These are phyloP conservation scores for Gracilaria gracilis DNA, from an alignment of 23 red algal genomes.

Conservation along the genomic window DNA sequence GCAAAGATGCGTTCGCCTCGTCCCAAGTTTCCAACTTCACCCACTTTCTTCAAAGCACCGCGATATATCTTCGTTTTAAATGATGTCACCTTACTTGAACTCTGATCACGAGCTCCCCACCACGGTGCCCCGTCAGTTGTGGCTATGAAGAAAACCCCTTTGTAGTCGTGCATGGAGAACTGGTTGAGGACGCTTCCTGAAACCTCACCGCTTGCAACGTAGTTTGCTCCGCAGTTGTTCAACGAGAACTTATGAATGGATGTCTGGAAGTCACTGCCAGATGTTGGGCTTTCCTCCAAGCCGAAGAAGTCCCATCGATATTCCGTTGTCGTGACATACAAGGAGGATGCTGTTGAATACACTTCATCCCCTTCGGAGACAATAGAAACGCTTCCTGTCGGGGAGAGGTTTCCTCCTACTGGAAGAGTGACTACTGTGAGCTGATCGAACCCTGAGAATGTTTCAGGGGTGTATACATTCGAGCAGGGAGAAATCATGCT, in stretches of 20 bases:
- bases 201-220: conserved; percentile 62
- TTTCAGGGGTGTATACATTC: conserved; percentile 22
- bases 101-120: too few relatives aligned
- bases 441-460: conserved; percentile 40
- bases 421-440: conserved; percentile 59
- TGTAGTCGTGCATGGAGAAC: conserved; percentile 74
- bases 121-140: conserved; percentile 47
- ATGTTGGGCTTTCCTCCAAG: not conserved
- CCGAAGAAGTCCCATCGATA: conserved; percentile 45
- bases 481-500: conserved; percentile 27
- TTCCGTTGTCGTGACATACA: conserved; percentile 72
- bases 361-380: conserved; percentile 48
- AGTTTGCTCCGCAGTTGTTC: conserved; percentile 17
- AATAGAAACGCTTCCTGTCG: not conserved
- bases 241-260: conserved; percentile 64
- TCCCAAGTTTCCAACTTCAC: too few relatives aligned
- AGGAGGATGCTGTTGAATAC: conserved; percentile 44
- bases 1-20: too few relatives aligned
- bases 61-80: too few relatives aligned
- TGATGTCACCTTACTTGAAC: too few relatives aligned
- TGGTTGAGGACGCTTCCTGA: conserved; percentile 65
- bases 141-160: conserved; percentile 52
- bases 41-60: too few relatives aligned
- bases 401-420: conserved; percentile 25
- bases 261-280: conserved; percentile 37